Evolutionary conservation across 2,329 filamentous ascomycete species (phyloP).

Genomic region (Fusarium haematococcum): DNA sequence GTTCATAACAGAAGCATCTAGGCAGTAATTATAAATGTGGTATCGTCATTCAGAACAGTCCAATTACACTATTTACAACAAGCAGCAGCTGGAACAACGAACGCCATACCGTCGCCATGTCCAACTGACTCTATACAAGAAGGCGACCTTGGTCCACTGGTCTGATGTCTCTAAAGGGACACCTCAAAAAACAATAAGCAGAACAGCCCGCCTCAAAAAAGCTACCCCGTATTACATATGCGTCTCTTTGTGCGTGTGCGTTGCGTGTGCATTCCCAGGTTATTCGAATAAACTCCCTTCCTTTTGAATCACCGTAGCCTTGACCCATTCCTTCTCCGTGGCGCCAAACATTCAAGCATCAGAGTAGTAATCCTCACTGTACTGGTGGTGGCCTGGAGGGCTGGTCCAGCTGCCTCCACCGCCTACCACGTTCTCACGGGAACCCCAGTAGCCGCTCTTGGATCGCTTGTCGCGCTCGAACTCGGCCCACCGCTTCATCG

Average conservation of each 20-base stretch:
- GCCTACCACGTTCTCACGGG: conserved; percentile 61
- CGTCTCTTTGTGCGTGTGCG: conserved; percentile 28
- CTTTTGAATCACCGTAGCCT: conserved; percentile 33
- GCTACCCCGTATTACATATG: conserved; percentile 42
- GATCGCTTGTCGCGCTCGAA: conserved; percentile 79
- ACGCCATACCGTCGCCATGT: conserved; percentile 33
- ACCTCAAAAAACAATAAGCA: conserved; percentile 35
- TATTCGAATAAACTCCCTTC: conserved; percentile 38
- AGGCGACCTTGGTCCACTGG: conserved; percentile 21
- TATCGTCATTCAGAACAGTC: conserved; percentile 6
- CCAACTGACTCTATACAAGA: conserved; percentile 42
- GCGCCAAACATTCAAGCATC: conserved; percentile 54
- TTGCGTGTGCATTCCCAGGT: conserved; percentile 22
- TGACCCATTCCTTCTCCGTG: conserved; percentile 23
- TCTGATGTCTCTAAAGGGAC: conserved; percentile 1
- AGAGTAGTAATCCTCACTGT: conserved; percentile 68
- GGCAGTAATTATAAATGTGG: not conserved
- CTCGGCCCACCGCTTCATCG: conserved; percentile 98
- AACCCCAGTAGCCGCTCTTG: conserved; percentile 63
- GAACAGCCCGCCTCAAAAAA: conserved; percentile 25
- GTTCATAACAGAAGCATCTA: not conserved
- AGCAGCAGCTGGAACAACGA: conserved; percentile 35
- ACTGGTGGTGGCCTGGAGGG: conserved; percentile 58
- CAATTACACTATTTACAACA: conserved; percentile 39
- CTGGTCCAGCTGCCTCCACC: conserved; percentile 58